Percentiles rank a stretch among this genome's conserved stretches.
phyloP scores from a whole-genome alignment of 164 flowering plant genomes.

The Macadamia tetraphylla region DNA sequence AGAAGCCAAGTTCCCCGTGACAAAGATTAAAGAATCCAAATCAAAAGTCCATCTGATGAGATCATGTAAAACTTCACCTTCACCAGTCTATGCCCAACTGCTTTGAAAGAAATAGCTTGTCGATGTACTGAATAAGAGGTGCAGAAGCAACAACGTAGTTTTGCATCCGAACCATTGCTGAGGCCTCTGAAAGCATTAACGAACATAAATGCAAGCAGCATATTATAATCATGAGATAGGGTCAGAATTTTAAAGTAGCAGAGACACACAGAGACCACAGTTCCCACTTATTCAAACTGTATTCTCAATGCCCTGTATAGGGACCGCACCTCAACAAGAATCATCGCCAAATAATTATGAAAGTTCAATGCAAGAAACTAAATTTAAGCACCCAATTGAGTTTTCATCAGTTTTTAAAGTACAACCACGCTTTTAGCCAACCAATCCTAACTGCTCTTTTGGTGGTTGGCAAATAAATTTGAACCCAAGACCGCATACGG shows the following conservation, averaged over 20 bases:
- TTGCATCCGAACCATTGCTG: slow-evolving; percentile 76
- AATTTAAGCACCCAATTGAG: not conserved
- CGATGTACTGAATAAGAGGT: slow-evolving; percentile 53
- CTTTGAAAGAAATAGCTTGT: slow-evolving; percentile 60
- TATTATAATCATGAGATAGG: not conserved
- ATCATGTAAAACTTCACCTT: not conserved
- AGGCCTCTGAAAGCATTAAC: slow-evolving; percentile 49
- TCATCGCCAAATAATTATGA: not conserved
- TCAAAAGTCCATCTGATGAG: not conserved
- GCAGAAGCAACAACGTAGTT: slow-evolving; percentile 50
- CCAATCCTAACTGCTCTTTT: not conserved
- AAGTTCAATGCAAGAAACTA: not conserved
- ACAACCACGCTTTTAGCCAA: not conserved
- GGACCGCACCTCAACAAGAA: not conserved
- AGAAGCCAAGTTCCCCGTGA: not conserved
- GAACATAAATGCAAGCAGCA: not conserved
- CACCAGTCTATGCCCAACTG: slow-evolving; percentile 82
- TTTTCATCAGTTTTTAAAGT: not conserved
- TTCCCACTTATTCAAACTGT: too few relatives aligned
- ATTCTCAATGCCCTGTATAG: not conserved
- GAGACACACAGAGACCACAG: too few relatives aligned
- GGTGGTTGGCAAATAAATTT: not conserved
- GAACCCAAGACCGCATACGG: not conserved
- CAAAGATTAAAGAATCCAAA: too few relatives aligned
- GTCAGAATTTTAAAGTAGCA: not conserved